Evolutionary conservation across 2,329 filamentous ascomycete species (phyloP).

Genomic region (Phyllosticta paracitricarpa): DNA sequence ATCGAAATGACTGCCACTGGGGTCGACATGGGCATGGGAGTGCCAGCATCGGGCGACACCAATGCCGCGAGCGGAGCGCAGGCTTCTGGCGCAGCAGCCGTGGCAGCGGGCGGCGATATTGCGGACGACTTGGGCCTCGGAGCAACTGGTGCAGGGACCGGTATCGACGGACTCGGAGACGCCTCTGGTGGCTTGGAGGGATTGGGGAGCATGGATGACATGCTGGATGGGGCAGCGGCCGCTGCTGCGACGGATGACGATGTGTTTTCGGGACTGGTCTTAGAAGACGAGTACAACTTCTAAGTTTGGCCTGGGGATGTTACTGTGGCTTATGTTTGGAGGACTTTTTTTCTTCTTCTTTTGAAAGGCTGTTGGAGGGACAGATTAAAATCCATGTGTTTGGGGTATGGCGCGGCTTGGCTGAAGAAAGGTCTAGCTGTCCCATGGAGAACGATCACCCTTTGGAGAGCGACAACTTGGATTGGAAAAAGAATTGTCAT

Average conservation of each 20-base stretch:
- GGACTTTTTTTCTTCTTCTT: not conserved
- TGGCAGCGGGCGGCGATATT: not conserved
- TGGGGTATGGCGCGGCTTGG: not conserved
- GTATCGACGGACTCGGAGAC: not conserved
- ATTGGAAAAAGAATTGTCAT: not conserved
- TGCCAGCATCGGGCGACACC: not conserved
- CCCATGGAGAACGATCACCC: not conserved
- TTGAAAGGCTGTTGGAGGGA: not conserved
- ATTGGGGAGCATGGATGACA: slow-evolving; percentile 2
- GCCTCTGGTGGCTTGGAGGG: slow-evolving; percentile 1
- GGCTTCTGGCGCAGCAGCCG: not conserved
- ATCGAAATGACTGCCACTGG: slow-evolving; percentile 7
- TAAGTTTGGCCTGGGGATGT: not conserved
- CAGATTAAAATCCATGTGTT: not conserved
- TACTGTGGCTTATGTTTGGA: not conserved
- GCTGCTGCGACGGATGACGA: slow-evolving; percentile 4
- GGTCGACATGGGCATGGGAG: slow-evolving; percentile 1
- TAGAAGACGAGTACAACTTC: slow-evolving; percentile 10
- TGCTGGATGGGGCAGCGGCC: slow-evolving; percentile 3
- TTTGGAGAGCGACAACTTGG: too few relatives aligned
- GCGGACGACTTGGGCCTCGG: not conserved
- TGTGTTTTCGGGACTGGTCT: slow-evolving; percentile 4
- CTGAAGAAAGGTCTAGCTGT: not conserved
- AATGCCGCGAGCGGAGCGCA: not conserved
- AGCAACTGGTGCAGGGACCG: not conserved